Evolutionary conservation across 208 protist genomes (phyloP).

Genomic region (Trypanosoma rangeli): DNA sequence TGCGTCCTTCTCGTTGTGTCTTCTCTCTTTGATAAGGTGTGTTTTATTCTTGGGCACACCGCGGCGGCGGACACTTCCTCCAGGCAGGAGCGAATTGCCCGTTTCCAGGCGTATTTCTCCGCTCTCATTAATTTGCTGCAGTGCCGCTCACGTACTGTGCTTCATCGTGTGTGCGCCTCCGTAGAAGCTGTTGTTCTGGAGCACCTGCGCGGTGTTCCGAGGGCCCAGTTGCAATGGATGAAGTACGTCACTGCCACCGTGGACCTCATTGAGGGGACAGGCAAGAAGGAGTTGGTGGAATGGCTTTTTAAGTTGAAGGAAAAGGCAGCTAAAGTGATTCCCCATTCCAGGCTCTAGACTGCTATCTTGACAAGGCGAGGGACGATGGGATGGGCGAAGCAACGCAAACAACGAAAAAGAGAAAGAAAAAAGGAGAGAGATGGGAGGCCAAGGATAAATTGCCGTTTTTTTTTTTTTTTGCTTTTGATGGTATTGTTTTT

Average conservation of each 20-base stretch:
- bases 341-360: constrained; percentile 18
- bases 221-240: constrained; percentile 55
- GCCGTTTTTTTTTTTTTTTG: constrained; percentile 10
- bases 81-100: constrained; percentile 33
- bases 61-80: neutral
- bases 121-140: constrained; percentile 74
- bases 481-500: neutral
- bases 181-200: constrained; percentile 79
- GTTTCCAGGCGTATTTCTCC: constrained; percentile 80
- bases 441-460: neutral
- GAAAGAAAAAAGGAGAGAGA: neutral
- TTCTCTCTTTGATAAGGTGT: constrained; percentile 74
- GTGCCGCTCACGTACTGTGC: constrained; percentile 56
- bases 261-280: constrained; percentile 47
- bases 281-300: constrained; percentile 72
- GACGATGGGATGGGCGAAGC: neutral
- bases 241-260: constrained; percentile 67
- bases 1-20: constrained; percentile 76
- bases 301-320: constrained; percentile 72
- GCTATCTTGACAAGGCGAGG: constrained; percentile 20
- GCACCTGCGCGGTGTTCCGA: constrained; percentile 54
- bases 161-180: constrained; percentile 80
- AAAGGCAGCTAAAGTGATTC: constrained; percentile 18
- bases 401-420: neutral
- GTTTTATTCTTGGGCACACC: constrained; percentile 49